phyloP scores from a whole-genome alignment of 371 early-diverging fungal species.

The Mortierella sp. region DNA sequence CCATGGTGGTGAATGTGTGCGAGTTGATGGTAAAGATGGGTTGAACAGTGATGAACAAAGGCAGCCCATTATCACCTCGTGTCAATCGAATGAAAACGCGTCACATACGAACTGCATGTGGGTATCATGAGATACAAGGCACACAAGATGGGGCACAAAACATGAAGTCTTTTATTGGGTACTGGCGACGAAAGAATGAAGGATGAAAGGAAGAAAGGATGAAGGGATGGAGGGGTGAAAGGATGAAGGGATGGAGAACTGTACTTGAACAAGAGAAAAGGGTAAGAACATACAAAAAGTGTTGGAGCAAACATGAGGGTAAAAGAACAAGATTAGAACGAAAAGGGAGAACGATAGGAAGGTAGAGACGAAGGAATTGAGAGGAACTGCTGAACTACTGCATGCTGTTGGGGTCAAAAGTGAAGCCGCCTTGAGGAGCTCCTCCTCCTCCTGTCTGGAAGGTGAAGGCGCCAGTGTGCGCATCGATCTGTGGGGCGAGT shows the following conservation, averaged over 20 bases:
- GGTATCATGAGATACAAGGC: neutral
- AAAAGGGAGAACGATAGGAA: neutral
- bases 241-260: neutral
- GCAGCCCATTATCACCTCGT: neutral
- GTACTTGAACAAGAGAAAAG: neutral
- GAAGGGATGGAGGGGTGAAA: neutral
- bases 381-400: slow-evolving; percentile 8
- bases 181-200: neutral
- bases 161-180: neutral
- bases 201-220: slow-evolving; percentile 1
- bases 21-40: neutral
- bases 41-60: neutral
- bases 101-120: neutral
- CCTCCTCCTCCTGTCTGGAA: too few relatives aligned
- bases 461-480: slow-evolving; percentile 73
- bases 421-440: slow-evolving; percentile 81
- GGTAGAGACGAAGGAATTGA: slow-evolving; percentile 7
- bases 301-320: neutral
- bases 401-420: slow-evolving; percentile 60
- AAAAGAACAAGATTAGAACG: neutral
- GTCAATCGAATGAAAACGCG: neutral
- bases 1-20: neutral
- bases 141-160: neutral
- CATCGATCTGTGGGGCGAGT: slow-evolving; percentile 75
- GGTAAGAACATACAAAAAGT: neutral